A percentile compares a stretch with the other conserved stretches of the same genome.
These are phyloP conservation scores for Didymella pomorum DNA, from an alignment of 2,329 filamentous ascomycete genomes.

Conservation along the genomic window DNA sequence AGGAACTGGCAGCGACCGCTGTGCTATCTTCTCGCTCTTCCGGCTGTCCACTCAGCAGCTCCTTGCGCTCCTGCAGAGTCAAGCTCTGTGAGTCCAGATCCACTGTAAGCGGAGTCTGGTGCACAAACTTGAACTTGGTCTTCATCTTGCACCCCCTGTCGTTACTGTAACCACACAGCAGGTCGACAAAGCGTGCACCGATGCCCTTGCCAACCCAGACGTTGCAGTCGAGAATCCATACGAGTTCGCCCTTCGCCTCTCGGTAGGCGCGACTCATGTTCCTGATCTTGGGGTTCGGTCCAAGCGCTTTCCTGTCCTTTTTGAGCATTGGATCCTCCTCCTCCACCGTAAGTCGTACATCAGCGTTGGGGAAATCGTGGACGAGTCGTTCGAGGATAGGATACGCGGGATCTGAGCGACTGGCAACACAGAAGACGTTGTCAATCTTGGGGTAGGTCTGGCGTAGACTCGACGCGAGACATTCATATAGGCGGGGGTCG, in stretches of 20 bases:
- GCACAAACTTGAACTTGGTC: constrained; percentile 82
- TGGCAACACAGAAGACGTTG: constrained; percentile 82
- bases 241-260: constrained; percentile 82
- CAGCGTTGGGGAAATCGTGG: constrained; percentile 73
- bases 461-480: constrained; percentile 82
- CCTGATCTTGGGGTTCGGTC: constrained; percentile 97
- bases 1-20: constrained; percentile 40
- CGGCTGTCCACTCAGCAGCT: constrained; percentile 39
- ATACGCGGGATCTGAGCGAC: constrained; percentile 77
- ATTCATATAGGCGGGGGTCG: constrained; percentile 90
- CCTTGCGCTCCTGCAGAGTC: constrained; percentile 41
- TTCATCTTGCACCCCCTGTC: constrained; percentile 33
- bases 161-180: constrained; percentile 73
- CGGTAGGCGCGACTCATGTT: constrained; percentile 95
- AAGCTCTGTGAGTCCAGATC: constrained; percentile 61
- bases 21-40: constrained; percentile 27
- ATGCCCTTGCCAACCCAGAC: constrained; percentile 86
- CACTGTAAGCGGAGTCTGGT: constrained; percentile 90
- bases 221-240: constrained; percentile 97
- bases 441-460: constrained; percentile 84
- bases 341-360: constrained; percentile 80
- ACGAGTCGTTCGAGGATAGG: constrained; percentile 76
- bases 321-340: constrained; percentile 78
- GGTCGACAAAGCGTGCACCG: constrained; percentile 87
- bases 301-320: constrained; percentile 65